Evolutionary conservation across 1,139 yeast species (phyloP).

Genomic region (Suhomyces guaymorum): DNA sequence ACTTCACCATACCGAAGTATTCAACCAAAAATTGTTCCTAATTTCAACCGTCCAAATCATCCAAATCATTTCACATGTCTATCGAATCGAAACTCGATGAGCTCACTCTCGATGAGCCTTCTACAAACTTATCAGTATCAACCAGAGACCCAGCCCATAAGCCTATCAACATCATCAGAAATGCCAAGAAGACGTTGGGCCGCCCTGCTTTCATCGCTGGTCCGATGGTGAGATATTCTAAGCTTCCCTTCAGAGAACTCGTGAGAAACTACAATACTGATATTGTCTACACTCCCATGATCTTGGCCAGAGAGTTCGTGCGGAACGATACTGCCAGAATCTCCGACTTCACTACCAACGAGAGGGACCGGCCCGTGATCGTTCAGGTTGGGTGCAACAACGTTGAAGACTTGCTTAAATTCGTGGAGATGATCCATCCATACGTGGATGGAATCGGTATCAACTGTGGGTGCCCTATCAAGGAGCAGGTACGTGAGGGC

Average conservation of each 20-base stretch:
- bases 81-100: conserved; percentile 1
- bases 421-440: conserved; percentile 86
- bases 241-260: conserved; percentile 84
- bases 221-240: conserved; percentile 96
- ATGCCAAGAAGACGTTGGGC: conserved; percentile 33
- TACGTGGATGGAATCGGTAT: conserved; percentile 92
- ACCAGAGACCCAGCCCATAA: conserved; percentile 50
- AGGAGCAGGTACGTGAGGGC: conserved; percentile 92
- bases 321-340: conserved; percentile 77
- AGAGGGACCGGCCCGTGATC: conserved; percentile 65
- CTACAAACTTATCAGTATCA: conserved; percentile 1
- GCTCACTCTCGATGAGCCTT: neutral
- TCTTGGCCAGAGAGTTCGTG: conserved; percentile 90
- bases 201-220: conserved; percentile 83
- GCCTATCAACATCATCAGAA: conserved; percentile 54
- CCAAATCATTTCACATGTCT: conserved; percentile 1
- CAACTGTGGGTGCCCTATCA: conserved; percentile 97
- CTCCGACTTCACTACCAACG: conserved; percentile 83
- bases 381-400: conserved; percentile 93
- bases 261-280: conserved; percentile 74
- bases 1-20: too few relatives aligned
- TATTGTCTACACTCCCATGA: conserved; percentile 94
- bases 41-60: neutral
- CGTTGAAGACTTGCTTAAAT: conserved; percentile 76
- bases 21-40: too few relatives aligned